Evolutionary conservation across 139 green algal genomes (phyloP).

Genomic region (Pleodorina starrii): DNA sequence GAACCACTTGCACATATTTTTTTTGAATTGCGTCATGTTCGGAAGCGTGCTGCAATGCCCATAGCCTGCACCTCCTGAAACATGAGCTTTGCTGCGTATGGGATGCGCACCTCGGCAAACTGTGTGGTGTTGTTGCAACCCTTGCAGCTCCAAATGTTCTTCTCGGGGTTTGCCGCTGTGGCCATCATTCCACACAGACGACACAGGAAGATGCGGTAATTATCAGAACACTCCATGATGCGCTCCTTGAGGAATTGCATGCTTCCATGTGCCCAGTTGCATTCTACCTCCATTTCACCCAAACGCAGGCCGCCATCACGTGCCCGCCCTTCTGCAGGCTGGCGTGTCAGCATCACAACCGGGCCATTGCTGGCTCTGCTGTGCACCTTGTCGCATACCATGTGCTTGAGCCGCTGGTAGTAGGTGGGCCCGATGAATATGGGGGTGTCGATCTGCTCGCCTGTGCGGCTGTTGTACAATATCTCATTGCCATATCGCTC

Average conservation of each 20-base stretch:
- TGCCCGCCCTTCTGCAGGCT: constrained; percentile 75
- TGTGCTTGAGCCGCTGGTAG: constrained; percentile 81
- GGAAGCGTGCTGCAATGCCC: constrained; percentile 52
- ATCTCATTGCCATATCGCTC: constrained; percentile 39
- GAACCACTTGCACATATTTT: too few species aligned
- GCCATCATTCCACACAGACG: constrained; percentile 43
- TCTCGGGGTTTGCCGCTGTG: constrained; percentile 16
- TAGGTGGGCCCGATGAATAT: constrained; percentile 77
- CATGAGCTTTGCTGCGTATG: constrained; percentile 50
- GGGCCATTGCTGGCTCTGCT: constrained; percentile 59
- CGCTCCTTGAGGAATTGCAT: constrained; percentile 40
- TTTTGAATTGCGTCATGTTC: too few species aligned
- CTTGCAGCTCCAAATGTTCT: constrained; percentile 16
- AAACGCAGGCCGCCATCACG: constrained; percentile 77
- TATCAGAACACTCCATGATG: constrained; percentile 26
- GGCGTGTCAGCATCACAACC: constrained; percentile 68
- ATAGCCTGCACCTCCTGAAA: constrained; percentile 57
- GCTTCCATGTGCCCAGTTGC: constrained; percentile 38
- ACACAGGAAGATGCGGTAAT: constrained; percentile 38
- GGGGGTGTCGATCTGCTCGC: constrained; percentile 2
- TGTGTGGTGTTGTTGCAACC: constrained; percentile 31
- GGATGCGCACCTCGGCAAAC: constrained; percentile 31
- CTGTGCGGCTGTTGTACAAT: constrained; percentile 38
- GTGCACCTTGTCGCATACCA: constrained; percentile 82
- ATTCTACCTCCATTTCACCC: constrained; percentile 82